phyloP scores from a whole-genome alignment of 139 green algal genomes.

The Chlorella sp. region DNA sequence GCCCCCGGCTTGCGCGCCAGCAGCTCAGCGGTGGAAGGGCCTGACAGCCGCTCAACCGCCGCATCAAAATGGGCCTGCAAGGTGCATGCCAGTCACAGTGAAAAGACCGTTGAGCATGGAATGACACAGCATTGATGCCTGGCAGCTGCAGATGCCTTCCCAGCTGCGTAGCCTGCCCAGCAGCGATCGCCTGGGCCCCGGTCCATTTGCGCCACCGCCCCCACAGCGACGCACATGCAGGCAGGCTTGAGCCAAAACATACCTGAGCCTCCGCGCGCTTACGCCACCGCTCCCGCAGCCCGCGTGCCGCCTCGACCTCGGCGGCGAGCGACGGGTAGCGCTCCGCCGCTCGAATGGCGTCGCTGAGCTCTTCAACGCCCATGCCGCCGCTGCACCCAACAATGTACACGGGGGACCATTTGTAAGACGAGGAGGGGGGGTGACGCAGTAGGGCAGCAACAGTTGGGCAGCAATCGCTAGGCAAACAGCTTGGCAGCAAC shows the following conservation, averaged over 20 bases:
- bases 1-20: not conserved
- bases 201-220: too few species aligned
- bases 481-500: not conserved
- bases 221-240: too few species aligned
- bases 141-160: too few species aligned
- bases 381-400: conserved; percentile 24
- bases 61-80: conserved; percentile 20
- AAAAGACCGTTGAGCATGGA: not conserved
- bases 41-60: conserved; percentile 7
- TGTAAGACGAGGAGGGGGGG: too few species aligned
- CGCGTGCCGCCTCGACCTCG: conserved; percentile 53
- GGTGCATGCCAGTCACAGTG: conserved; percentile 20
- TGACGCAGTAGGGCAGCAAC: too few species aligned
- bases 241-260: not conserved
- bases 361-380: conserved; percentile 45
- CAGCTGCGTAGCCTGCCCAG: not conserved
- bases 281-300: conserved; percentile 58
- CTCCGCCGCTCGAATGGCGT: conserved; percentile 57
- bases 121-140: not conserved
- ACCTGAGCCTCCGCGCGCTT: conserved; percentile 56
- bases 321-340: conserved; percentile 57
- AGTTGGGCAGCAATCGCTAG: too few species aligned
- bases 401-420: too few species aligned
- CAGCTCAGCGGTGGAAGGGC: not conserved
- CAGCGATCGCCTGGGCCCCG: too few species aligned